Evolutionary conservation across 2,329 filamentous ascomycete species (phyloP), one percentile per base, ranked within the genome.

Genomic region (Aureobasidium sp.): DNA sequence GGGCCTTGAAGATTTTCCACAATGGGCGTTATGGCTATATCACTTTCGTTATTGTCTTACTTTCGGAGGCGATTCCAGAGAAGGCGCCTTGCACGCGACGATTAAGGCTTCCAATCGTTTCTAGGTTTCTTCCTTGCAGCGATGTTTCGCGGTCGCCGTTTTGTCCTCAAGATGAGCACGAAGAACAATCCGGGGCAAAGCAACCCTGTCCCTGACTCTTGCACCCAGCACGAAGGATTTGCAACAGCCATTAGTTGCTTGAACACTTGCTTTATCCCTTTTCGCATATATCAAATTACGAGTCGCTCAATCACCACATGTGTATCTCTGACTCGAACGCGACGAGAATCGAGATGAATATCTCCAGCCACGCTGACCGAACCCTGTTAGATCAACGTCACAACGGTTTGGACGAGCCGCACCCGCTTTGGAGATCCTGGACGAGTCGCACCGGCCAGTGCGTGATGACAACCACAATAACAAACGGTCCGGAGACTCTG

Each of bases 1-100:
- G 47, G n/a, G 12, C 4, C 29, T 44, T 44, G 29, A 51, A 48
- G 25, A 27, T 14, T 37, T 11, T 20, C 22, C n/a, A 29, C 31
- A 39, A 17, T 34, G 27, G 56, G 56, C 56, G 44, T 59, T 48
- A 49, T 39, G 34, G n/a, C 12, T 22, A 49, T 41, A 57, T 58
- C 31, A 37, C 14, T 47, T 37, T 17, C 29, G 15, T 25, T 58
- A 34, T 34, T 3, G 31, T 47, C 25, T 37, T 25, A 27, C 22
- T 37, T 42, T 22, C 27, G n/a, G 3, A 20, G 9, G 22, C 27
- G 25, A n/a, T 34, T 17, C 6, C 27, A 34, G n/a, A 25, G 52
- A n/a, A 29, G 22, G 8, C 8, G 22, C 34, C n/a, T 44, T 34
- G 39, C 39, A 53, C 17, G 27, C 47, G 39, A 44, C 47, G 39